Base-by-base conservation (phyloP, 495 filamentous ascomycete species). In the Hyaloscypha finlandica region DNA sequence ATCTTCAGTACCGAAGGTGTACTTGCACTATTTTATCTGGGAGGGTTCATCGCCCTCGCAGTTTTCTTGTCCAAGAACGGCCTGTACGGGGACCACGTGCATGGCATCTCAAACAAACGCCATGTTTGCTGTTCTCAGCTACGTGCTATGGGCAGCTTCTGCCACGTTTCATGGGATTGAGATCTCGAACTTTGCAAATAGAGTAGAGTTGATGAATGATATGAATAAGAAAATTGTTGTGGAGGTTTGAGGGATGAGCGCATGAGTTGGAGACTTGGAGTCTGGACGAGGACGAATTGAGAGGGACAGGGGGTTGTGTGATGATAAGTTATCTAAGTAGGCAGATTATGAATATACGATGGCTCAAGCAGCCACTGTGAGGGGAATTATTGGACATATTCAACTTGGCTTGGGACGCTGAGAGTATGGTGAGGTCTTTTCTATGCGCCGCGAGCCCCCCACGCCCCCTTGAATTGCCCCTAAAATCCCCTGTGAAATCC, bases 1-100 rank as follows among this genome's bases (percentile, higher is more conserved):
- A n/a, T n/a, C 12, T 59, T n/a, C 35, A 33, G 6, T 30, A 33
- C 16, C 30, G 19, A 20, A 33, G 30, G 25, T 29, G 8, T 30
- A 59, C 33, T 35, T 5, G 6, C 56, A 16, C 56, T 59, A 1
- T 35, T 59, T 29, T 59, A 59, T 19, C 30, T 35, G 8, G 25
- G 30, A n/a, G 56, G 56, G 1, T 59, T 59, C 56, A 35, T 59
- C 30, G 30, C 56, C 20, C 19, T 31, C 3, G 56, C 56, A 59
- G 30, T 59, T 0, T 33, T n/a, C 56, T n/a, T 59, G 8, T 4
- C 56, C 30, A 12, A 59, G 5, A 25, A 59, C 5, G 30, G 8
- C 6, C n/a, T 59, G 56, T 35, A 20, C 8, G 16, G 30, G 30
- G 25, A 11, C 56, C 6, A 20, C 56, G 5, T 59, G 56, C 30